A percentile compares a stretch with the other conserved stretches of the same genome.
Conservation (phyloP, 148 eudicot species). For the Dysphania ambrosioides region DNA sequence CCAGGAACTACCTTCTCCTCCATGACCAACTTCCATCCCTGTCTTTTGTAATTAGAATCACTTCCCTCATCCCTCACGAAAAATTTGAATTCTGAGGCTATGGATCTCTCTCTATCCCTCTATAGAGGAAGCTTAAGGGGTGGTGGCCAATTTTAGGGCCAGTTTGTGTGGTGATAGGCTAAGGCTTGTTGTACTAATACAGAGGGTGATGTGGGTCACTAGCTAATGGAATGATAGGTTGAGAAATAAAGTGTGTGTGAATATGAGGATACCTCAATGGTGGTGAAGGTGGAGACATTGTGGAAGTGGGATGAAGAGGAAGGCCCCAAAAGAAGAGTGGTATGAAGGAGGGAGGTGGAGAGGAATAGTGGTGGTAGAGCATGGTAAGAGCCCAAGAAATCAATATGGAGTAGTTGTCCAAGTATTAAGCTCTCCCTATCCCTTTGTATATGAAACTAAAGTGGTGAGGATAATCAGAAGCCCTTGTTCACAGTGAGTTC, state of each 20-base stretch:
- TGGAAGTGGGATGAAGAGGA: background rate
- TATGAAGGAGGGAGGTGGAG: background rate
- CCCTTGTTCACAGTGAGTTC: background rate
- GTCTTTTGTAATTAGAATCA: background rate
- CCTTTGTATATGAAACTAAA: no score
- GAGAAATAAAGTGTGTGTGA: no score
- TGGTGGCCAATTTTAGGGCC: no score
- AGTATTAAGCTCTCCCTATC: no score
- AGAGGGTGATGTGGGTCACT: background rate
- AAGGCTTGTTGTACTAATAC: no score
- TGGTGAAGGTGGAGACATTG: background rate
- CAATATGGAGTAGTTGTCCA: background rate
- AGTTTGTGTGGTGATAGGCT: no score
- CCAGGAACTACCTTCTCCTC: background rate
- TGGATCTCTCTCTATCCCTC: no score
- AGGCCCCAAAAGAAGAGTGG: no score
- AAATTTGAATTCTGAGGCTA: no score
- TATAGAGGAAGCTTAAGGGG: no score
- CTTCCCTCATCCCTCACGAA: background rate
- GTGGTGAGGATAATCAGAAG: background rate
- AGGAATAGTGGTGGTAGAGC: background rate
- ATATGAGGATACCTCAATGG: background rate
- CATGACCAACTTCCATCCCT: background rate
- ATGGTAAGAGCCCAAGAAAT: no score
- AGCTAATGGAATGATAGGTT: no score